phyloP scores from a whole-genome alignment of 164 flowering plant genomes.

The Warburgia ugandensis region DNA sequence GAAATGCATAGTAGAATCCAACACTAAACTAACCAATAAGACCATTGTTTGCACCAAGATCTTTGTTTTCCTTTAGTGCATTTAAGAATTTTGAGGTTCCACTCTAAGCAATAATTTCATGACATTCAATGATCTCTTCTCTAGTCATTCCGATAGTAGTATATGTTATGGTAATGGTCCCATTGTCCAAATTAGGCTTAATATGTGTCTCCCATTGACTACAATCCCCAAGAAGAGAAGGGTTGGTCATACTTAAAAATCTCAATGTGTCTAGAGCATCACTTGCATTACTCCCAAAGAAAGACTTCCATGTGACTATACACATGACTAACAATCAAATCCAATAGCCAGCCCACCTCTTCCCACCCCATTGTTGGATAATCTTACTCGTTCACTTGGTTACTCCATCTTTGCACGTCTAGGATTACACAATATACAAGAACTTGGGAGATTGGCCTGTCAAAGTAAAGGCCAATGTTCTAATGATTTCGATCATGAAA shows the following conservation, averaged over 20 bases:
- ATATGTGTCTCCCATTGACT: conserved; percentile 86
- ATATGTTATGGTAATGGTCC: conserved; percentile 87
- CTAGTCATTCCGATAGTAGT: conserved; percentile 96
- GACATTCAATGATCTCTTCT: conserved; percentile 92
- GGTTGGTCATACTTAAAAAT: conserved; percentile 89
- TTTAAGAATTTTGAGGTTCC: conserved; percentile 92
- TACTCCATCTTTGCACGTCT: too few species aligned
- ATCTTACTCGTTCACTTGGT: too few species aligned
- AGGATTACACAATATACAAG: too few species aligned
- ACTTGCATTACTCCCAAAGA: conserved; percentile 97
- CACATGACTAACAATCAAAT: conserved; percentile 92
- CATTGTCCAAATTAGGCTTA: conserved; percentile 90
- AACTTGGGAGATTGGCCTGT: too few species aligned
- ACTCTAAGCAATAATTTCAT: conserved; percentile 99
- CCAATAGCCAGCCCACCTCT: conserved; percentile 97
- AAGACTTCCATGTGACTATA: conserved; percentile 98
- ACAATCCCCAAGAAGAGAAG: conserved; percentile 80
- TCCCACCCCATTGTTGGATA: too few species aligned
- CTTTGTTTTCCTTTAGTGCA: conserved; percentile 93
- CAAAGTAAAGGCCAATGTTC: too few species aligned
- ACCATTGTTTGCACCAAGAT: conserved; percentile 76
- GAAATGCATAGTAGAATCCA: conserved; percentile 94
- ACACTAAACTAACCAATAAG: conserved; percentile 99
- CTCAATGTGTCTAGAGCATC: conserved; percentile 98
- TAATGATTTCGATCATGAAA: too few species aligned